Evolutionary conservation across 2,329 filamentous ascomycete species (phyloP).

Genomic region (Aureobasidium sp.): DNA sequence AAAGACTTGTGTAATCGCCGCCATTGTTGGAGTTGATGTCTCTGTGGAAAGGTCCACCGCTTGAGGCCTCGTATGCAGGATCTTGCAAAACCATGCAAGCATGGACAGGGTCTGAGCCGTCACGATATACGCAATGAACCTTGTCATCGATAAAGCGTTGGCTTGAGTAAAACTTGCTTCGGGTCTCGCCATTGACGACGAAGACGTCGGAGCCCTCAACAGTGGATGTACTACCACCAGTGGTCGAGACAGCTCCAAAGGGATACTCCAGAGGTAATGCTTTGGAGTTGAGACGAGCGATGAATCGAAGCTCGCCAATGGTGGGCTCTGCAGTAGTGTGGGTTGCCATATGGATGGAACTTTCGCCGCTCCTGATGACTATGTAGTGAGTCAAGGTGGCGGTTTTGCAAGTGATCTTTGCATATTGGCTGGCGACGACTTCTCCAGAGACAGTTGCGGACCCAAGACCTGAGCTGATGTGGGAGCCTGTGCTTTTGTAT

Average conservation of each 20-base stretch:
- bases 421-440: conserved; percentile 35
- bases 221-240: conserved; percentile 39
- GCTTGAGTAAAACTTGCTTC: conserved; percentile 62
- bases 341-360: conserved; percentile 47
- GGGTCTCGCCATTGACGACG: conserved; percentile 51
- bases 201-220: conserved; percentile 49
- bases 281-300: conserved; percentile 48
- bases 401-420: conserved; percentile 54
- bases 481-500: conserved; percentile 42
- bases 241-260: conserved; percentile 43
- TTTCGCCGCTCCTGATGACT: conserved; percentile 51
- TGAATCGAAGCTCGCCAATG: conserved; percentile 51
- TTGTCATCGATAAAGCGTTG: conserved; percentile 62
- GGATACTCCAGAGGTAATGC: conserved; percentile 28
- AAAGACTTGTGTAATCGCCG: conserved; percentile 48
- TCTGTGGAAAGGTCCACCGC: conserved; percentile 54
- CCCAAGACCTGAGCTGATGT: conserved; percentile 52
- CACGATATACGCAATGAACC: conserved; percentile 52
- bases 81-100: conserved; percentile 53
- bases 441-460: conserved; percentile 43
- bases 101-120: conserved; percentile 37
- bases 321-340: conserved; percentile 43
- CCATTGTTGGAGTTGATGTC: conserved; percentile 59
- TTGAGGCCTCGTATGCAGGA: conserved; percentile 50
- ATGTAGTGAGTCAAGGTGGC: conserved; percentile 56